Conservation (phyloP, 2,329 filamentous ascomycete species). For the Xylaria sp. region DNA sequence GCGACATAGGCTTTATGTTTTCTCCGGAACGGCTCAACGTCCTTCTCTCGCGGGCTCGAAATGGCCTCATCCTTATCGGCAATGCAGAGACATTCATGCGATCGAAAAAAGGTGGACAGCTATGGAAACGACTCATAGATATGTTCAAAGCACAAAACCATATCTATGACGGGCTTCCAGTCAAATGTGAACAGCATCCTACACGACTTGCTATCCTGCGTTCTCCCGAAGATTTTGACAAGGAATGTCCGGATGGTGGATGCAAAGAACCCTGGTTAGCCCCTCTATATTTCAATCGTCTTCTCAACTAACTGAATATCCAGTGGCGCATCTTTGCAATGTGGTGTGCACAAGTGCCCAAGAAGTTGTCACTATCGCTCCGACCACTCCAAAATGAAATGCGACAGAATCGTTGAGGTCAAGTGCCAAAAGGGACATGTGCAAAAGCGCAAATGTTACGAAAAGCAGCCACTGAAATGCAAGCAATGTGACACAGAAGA, state of each 20-base stretch:
- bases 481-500: conserved; percentile 4
- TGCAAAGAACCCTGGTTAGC: conserved; percentile 31
- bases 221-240: conserved; percentile 31
- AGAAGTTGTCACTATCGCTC: conserved; percentile 65
- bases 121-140: conserved; percentile 65
- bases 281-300: background rate
- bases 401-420: conserved; percentile 34
- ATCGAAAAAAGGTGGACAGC: conserved; percentile 53
- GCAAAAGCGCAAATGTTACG: conserved; percentile 8
- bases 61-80: conserved; percentile 70
- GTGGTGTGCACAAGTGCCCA: conserved; percentile 63
- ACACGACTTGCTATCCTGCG: conserved; percentile 17
- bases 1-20: conserved; percentile 74
- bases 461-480: conserved; percentile 9
- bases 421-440: conserved; percentile 5
- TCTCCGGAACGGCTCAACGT: conserved; percentile 73
- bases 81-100: conserved; percentile 70
- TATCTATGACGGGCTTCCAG: conserved; percentile 46
- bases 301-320: background rate
- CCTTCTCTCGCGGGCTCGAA: conserved; percentile 68
- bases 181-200: conserved; percentile 38
- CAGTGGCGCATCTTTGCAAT: conserved; percentile 43
- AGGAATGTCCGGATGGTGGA: conserved; percentile 35
- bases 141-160: conserved; percentile 56
- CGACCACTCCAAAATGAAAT: conserved; percentile 61